Evolutionary conservation across 2,329 filamentous ascomycete species (phyloP).

Genomic region (Pseudocercospora macadamiae): DNA sequence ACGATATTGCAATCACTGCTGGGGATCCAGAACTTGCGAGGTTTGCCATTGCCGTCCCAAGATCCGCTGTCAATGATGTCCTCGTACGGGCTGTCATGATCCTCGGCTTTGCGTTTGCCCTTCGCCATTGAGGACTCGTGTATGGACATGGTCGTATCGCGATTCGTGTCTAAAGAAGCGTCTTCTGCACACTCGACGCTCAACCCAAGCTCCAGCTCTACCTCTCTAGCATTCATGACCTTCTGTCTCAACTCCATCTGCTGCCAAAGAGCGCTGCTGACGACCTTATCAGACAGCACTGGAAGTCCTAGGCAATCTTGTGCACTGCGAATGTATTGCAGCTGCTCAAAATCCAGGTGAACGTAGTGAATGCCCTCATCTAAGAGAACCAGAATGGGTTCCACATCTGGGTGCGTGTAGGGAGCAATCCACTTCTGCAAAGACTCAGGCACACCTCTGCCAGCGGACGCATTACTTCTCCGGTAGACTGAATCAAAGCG

Average conservation of each 20-base stretch:
- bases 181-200: constrained; percentile 47
- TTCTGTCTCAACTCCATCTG: constrained; percentile 59
- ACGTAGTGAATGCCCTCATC: constrained; percentile 64
- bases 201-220: constrained; percentile 57
- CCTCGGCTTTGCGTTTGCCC: constrained; percentile 46
- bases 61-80: constrained; percentile 49
- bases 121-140: constrained; percentile 38
- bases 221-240: constrained; percentile 56
- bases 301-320: constrained; percentile 58
- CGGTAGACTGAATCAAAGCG: constrained; percentile 58
- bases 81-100: background rate
- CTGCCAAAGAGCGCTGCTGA: constrained; percentile 61
- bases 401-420: constrained; percentile 58
- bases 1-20: constrained; percentile 57
- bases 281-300: constrained; percentile 58
- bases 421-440: constrained; percentile 54
- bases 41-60: constrained; percentile 58
- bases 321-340: constrained; percentile 57
- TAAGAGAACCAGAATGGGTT: constrained; percentile 58
- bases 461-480: constrained; percentile 44
- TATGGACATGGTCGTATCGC: constrained; percentile 36
- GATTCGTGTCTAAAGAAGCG: constrained; percentile 16
- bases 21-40: constrained; percentile 62
- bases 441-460: constrained; percentile 46
- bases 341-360: constrained; percentile 61